Evolutionary conservation across 306 rosid species (phyloP).

Genomic region (Quercus bicolor): DNA sequence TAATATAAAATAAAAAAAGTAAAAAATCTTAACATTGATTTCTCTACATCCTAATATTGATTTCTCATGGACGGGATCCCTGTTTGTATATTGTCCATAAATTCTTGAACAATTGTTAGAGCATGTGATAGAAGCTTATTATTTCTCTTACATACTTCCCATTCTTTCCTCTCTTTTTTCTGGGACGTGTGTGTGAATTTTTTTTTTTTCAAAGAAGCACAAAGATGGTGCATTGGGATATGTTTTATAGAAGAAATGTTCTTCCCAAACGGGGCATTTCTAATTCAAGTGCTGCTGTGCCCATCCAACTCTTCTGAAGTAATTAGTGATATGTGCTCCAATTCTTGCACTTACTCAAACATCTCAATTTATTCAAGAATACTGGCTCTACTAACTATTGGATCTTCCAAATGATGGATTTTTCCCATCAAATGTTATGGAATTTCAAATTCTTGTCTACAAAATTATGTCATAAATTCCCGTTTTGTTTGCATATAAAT

Average conservation of each 20-base stretch:
- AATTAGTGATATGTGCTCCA: background rate
- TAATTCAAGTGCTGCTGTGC: background rate
- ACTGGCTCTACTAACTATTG: background rate
- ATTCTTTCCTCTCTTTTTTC: background rate
- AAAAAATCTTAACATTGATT: too few species aligned
- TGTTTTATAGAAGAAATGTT: background rate
- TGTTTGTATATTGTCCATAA: background rate
- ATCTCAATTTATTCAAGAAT: background rate
- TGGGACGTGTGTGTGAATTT: background rate
- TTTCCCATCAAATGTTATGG: background rate
- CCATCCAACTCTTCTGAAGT: background rate
- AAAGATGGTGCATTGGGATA: background rate
- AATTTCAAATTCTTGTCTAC: background rate
- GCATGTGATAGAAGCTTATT: background rate
- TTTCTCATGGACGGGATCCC: background rate
- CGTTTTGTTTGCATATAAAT: conserved; percentile 1
- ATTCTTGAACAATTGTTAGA: background rate
- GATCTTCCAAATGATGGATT: background rate
- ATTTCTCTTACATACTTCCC: background rate
- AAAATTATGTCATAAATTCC: background rate
- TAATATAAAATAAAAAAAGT: too few species aligned
- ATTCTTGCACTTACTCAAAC: background rate
- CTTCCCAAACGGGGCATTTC: background rate
- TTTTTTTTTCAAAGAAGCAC: background rate
- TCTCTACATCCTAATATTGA: background rate